Evolutionary conservation across 1,139 yeast species (phyloP).

Genomic region (Taphrina communis): DNA sequence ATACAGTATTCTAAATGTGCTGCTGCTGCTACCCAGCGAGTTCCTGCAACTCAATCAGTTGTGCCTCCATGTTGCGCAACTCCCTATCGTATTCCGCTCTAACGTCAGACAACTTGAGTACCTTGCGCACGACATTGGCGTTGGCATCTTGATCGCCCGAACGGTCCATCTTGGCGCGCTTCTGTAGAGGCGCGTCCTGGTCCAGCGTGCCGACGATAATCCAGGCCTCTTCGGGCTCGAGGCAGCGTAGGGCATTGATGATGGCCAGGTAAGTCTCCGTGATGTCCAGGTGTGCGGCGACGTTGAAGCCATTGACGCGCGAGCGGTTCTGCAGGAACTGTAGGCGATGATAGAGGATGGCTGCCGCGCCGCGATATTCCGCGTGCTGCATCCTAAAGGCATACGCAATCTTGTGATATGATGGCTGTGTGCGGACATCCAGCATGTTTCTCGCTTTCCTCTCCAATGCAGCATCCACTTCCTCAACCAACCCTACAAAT

Average conservation of each 20-base stretch:
- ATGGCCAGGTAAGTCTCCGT: conserved; percentile 42
- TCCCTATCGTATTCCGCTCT: conserved; percentile 27
- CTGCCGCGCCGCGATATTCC: conserved; percentile 43
- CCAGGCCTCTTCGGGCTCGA: conserved; percentile 41
- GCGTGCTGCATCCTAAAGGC: conserved; percentile 39
- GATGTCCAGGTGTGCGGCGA: conserved; percentile 38
- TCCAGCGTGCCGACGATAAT: conserved; percentile 37
- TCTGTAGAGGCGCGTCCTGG: conserved; percentile 15
- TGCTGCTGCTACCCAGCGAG: conserved; percentile 3
- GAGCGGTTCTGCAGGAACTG: conserved; percentile 34
- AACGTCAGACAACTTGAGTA: conserved; percentile 29
- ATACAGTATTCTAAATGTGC: neutral
- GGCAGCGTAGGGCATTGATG: conserved; percentile 41
- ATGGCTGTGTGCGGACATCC: conserved; percentile 38
- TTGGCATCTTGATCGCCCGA: neutral
- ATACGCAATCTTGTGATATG: conserved; percentile 42
- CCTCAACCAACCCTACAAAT: conserved; percentile 40
- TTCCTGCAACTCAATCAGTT: conserved; percentile 19
- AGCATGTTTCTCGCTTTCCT: conserved; percentile 39
- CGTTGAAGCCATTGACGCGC: conserved; percentile 21
- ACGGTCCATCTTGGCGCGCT: conserved; percentile 13
- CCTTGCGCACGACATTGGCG: conserved; percentile 13
- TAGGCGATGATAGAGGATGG: conserved; percentile 36
- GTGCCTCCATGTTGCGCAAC: conserved; percentile 33
- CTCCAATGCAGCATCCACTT: conserved; percentile 38